Evolutionary conservation across 768 basidiomycete genomes (phyloP).

Genomic region (Boletellus ananiceps): DNA sequence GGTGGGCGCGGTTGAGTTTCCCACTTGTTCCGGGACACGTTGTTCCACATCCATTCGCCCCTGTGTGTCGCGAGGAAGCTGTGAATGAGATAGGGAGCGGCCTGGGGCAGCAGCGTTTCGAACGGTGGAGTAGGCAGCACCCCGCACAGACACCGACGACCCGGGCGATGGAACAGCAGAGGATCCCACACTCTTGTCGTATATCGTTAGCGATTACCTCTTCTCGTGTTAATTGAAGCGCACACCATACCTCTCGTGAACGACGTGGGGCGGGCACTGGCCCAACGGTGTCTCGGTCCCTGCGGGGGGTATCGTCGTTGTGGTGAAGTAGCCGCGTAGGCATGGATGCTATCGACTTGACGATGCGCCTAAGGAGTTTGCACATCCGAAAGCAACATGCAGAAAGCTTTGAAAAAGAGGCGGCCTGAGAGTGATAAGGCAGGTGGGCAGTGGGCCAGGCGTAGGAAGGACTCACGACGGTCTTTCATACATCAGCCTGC

Average conservation of each 20-base stretch:
- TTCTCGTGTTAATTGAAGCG: background rate
- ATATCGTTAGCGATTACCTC: background rate
- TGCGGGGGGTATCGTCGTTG: background rate
- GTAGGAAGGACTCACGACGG: background rate
- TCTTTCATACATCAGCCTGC: conserved; percentile 8
- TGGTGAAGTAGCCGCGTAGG: background rate
- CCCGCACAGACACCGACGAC: background rate
- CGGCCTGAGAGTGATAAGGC: conserved; percentile 5
- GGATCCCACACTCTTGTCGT: conserved; percentile 4
- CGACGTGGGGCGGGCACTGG: background rate
- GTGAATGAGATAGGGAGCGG: background rate
- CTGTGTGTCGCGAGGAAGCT: background rate
- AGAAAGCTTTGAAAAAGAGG: conserved; percentile 3
- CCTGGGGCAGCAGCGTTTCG: background rate
- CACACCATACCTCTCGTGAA: conserved; percentile 10
- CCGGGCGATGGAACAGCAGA: background rate
- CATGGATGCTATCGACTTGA: conserved; percentile 10
- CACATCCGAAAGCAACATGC: conserved; percentile 13
- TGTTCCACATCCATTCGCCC: background rate
- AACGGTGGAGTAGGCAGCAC: background rate
- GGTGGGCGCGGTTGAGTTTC: background rate
- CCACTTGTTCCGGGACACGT: background rate
- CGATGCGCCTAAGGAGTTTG: conserved; percentile 7
- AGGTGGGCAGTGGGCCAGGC: conserved; percentile 8
- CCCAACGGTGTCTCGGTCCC: background rate